Base-by-base conservation (phyloP, 2,329 filamentous ascomycete species). In the Myriosclerotinia duriaeana region DNA sequence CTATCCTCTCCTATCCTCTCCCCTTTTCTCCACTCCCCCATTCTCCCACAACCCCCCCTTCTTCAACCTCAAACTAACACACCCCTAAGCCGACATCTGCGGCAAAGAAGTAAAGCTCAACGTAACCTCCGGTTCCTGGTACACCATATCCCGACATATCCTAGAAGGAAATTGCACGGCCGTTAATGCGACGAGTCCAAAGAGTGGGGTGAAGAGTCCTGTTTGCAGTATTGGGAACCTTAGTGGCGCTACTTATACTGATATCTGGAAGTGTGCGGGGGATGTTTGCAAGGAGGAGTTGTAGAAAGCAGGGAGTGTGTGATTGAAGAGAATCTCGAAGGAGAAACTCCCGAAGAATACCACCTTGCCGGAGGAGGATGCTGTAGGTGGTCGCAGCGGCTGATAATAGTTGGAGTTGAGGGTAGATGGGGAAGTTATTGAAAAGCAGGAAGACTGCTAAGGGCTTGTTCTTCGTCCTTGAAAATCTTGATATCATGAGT, bases 51-150 rank as follows among this genome's bases (percentile, higher is more conserved):
- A 8, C 44, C 44, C 48, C 20, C 11, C 22, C 22, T 4, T 26
- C 0, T 26, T 52, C 5, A 52, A 26, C 22, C 9, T 11, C 17
- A 22, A 50, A 17, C 56, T 60, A 34, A 60, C 42, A 36, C 8
- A n/a, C 1, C 9, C 30, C 11, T 2, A n/a, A 60, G 56, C 30
- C 42, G 56, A 46, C 1, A 60, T 60, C 42, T 60, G 56, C 56
- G 56, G 56, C 0, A 46, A 48, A 48, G 56, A 60, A 60, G 42
- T 60, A 34, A 36, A 48, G 5, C 56, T 60, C 56, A 48, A 60
- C 42, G 56, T 60, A 15, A 48, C 42, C 5, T 60, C 56, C 7
- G 56, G 56, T 7, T 60, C 56, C 12, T 60, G 56, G 56, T 60
- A 60, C 3, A 60, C 56, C 1, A 46, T 20, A 15, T 36, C 42